phyloP scores from a whole-genome alignment of 148 eudicot species.

The Suaeda aralocaspica region DNA sequence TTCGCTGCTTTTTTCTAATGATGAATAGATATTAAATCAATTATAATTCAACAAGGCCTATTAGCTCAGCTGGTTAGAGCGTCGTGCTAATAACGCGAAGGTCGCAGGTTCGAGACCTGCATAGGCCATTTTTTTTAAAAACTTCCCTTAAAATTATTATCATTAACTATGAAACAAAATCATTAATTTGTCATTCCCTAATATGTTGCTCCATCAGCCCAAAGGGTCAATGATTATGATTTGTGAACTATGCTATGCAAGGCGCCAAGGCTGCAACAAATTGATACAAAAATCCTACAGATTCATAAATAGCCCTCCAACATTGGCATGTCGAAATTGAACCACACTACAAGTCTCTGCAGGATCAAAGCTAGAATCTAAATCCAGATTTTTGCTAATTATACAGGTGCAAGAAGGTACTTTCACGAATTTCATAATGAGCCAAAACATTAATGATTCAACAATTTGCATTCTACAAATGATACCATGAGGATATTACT shows the following conservation, averaged over 20 bases:
- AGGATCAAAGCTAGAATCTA: background rate
- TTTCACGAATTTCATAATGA: background rate
- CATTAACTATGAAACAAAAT: too few species aligned
- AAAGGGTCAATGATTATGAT: too few species aligned
- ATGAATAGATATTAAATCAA: too few species aligned
- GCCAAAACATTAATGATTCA: background rate
- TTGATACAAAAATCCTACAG: too few species aligned
- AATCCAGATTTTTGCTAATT: background rate
- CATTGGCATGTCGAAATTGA: background rate
- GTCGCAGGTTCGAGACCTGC: constrained; percentile 83
- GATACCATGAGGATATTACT: background rate
- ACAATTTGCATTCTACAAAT: background rate
- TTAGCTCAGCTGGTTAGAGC: constrained; percentile 68
- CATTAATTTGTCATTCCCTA: too few species aligned
- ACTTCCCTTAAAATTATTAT: too few species aligned
- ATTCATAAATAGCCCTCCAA: too few species aligned
- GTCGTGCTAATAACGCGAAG: constrained; percentile 84
- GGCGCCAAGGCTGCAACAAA: background rate
- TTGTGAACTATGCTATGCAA: background rate
- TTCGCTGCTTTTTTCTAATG: too few species aligned
- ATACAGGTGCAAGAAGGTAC: background rate
- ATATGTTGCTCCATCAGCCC: too few species aligned
- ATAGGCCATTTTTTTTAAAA: constrained; percentile 39
- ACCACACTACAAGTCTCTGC: background rate
- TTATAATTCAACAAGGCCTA: constrained; percentile 20